Conservation (phyloP, 768 basidiomycete genomes). For the Phanerodontia chrysosporium region DNA sequence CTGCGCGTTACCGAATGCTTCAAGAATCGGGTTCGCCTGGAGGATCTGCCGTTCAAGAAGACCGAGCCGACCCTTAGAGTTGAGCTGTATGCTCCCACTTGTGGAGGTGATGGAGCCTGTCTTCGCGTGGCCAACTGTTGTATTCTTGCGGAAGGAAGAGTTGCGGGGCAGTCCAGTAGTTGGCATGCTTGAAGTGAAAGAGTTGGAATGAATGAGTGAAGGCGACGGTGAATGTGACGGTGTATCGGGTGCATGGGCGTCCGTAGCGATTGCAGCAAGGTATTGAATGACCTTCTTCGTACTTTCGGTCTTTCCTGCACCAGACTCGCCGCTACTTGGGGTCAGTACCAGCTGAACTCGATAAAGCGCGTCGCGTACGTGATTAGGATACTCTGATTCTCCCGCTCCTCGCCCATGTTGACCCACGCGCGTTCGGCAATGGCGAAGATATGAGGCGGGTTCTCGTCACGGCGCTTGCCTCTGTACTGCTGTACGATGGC, state of each 20-base stretch:
- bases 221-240: conserved; percentile 63
- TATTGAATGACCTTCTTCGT: conserved; percentile 99
- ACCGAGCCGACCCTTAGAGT: conserved; percentile 73
- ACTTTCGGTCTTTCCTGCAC: conserved; percentile 98
- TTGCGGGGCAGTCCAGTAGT: conserved; percentile 67
- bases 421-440: conserved; percentile 98
- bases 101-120: conserved; percentile 37
- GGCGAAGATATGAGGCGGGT: conserved; percentile 94
- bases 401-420: conserved; percentile 95
- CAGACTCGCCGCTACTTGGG: conserved; percentile 82
- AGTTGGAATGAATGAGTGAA: conserved; percentile 47
- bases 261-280: conserved; percentile 92
- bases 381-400: conserved; percentile 97
- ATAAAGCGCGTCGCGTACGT: conserved; percentile 58
- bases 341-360: conserved; percentile 1
- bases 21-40: conserved; percentile 95
- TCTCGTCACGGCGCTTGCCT: conserved; percentile 83
- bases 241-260: conserved; percentile 53
- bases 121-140: conserved; percentile 43
- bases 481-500: conserved; percentile 88
- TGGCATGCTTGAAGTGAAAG: conserved; percentile 53
- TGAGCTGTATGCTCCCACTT: conserved; percentile 38
- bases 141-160: conserved; percentile 38
- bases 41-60: conserved; percentile 93
- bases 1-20: conserved; percentile 98